Evolutionary conservation across 768 basidiomycete genomes (phyloP), one percentile per base, ranked within the genome.

Genomic region (Phylloporus rhodoxanthus): DNA sequence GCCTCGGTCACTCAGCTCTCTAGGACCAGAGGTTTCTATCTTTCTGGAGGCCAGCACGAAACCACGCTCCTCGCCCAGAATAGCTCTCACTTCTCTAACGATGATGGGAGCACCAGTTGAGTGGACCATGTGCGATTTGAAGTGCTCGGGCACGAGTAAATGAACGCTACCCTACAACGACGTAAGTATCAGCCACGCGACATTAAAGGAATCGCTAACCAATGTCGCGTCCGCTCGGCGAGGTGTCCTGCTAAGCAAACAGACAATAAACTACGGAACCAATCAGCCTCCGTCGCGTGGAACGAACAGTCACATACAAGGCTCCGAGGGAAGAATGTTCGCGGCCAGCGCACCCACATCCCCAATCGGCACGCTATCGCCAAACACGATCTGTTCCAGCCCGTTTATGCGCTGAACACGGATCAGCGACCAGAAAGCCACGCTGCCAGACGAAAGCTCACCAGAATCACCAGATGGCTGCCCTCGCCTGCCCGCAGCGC

Each of bases 51-150:
- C 73, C 11, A 82, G 52, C 20, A 57, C 52, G 8, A 73, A 68
- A 23, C 70, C 70, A 15, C 72, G 69, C 43, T 67, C 69, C 13
- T 68, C 74, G 44, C 68, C 68, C 53, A 80, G 72, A 2, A 84
- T 60, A 5, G 67, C 69, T 52, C 82, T 82, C 28, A 78, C 81
- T 8, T 77, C 69, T 44, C 75, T 72, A 58, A 79, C 84, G 7
- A 85, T 74, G 17, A 77, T 66, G 9, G 73, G 58, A 10, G 79
- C 79, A 8, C 81, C 83, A 2, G 85, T 83, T 0, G 91, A 90
- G 68, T 94, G 95, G 30, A 96, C 63, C 89, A 98, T 93, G 38
- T 92, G 79, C 53, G 84, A 74, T 60, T 90, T 91, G 69, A 90
- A 11, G 68, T 60, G 3, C 83, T 77, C 0, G 94, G 94, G 65